Conservation (phyloP, 805 yeast species). For the Myxozyma vanderwaltii region DNA sequence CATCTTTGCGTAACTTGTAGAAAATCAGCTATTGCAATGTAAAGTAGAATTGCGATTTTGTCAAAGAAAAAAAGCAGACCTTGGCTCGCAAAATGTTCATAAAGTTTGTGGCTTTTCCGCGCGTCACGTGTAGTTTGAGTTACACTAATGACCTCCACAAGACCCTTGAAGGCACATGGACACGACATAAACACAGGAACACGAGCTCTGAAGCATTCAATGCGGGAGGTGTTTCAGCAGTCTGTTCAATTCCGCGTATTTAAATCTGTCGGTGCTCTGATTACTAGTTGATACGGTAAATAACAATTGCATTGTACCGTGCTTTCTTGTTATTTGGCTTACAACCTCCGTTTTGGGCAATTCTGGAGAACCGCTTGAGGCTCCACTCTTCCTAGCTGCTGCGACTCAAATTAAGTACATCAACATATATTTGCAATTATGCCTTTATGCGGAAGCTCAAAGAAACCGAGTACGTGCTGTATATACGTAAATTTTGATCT, state of each 20-base stretch:
- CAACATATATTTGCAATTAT: slow-evolving; percentile 30
- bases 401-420: not conserved
- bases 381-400: not conserved
- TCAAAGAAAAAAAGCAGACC: too few relatives aligned
- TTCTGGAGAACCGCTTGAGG: not conserved
- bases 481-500: not conserved
- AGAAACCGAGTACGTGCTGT: slow-evolving; percentile 27
- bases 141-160: not conserved
- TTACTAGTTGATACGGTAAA: too few relatives aligned
- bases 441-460: slow-evolving; percentile 45
- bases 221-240: too few relatives aligned
- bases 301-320: too few relatives aligned
- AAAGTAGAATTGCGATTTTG: too few relatives aligned
- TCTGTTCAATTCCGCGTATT: too few relatives aligned
- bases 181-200: not conserved
- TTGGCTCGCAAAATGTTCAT: not conserved
- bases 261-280: too few relatives aligned
- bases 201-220: too few relatives aligned
- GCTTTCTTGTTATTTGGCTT: too few relatives aligned
- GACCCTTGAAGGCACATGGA: not conserved
- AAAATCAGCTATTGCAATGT: not conserved
- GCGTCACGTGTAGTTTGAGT: not conserved
- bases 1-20: not conserved
- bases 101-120: not conserved
- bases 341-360: too few relatives aligned